phyloP scores from a whole-genome alignment of 345 rosid species.

The Gossypium turneri region DNA sequence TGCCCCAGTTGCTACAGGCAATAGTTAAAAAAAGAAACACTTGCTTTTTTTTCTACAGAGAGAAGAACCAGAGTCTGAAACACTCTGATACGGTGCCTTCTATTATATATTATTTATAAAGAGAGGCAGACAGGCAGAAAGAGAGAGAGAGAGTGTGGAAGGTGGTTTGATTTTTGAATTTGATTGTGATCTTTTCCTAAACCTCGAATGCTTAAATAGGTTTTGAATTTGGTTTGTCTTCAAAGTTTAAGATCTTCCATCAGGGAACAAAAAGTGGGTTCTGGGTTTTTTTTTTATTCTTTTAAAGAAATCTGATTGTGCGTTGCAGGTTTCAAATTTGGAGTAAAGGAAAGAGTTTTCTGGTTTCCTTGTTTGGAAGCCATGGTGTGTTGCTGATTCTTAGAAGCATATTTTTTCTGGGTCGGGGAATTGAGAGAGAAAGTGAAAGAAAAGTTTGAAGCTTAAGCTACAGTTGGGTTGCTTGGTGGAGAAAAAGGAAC shows the following conservation, averaged over 20 bases:
- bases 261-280: constrained; percentile 18
- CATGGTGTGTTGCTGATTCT: constrained; percentile 11
- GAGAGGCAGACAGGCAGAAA: neutral
- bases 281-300: constrained; percentile 23
- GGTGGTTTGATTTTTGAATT: constrained; percentile 43
- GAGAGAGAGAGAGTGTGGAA: constrained; percentile 23
- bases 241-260: neutral
- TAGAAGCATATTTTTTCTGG: constrained; percentile 21
- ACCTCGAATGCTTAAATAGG: constrained; percentile 6
- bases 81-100: constrained; percentile 51
- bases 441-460: constrained; percentile 29
- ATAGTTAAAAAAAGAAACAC: neutral
- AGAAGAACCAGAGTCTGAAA: constrained; percentile 21
- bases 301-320: constrained; percentile 20
- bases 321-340: constrained; percentile 24
- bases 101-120: neutral
- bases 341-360: neutral
- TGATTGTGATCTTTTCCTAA: constrained; percentile 20
- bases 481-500: constrained; percentile 33
- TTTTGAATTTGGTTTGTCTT: constrained; percentile 15
- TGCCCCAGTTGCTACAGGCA: neutral
- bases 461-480: constrained; percentile 32
- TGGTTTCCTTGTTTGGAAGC: neutral
- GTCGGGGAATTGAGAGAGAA: constrained; percentile 4
- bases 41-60: neutral